These are phyloP conservation scores for Camelina sativa DNA, from an alignment of 345 rosid species.

Conservation along the genomic window DNA sequence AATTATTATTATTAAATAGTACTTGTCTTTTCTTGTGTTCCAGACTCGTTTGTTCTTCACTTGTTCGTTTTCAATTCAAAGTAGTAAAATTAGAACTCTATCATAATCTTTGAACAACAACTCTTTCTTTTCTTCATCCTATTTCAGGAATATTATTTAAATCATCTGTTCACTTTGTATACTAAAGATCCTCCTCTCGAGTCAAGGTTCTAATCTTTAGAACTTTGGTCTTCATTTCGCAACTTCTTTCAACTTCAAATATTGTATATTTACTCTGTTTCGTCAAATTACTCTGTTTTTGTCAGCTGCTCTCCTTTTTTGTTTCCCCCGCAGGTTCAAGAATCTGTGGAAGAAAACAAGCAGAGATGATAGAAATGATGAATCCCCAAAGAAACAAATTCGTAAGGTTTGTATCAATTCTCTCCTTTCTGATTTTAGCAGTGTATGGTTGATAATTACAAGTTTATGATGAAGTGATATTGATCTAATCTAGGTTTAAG, in stretches of 20 bases:
- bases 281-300: conserved; percentile 4
- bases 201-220: conserved; percentile 1
- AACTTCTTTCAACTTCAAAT: not conserved
- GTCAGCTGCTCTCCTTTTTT: not conserved
- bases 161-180: not conserved
- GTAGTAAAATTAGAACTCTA: conserved; percentile 32
- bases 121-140: conserved; percentile 13
- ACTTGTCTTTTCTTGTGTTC: conserved; percentile 5
- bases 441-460: not conserved
- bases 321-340: conserved; percentile 20
- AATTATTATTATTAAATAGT: not conserved
- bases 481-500: conserved; percentile 50
- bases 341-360: conserved; percentile 19
- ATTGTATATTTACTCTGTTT: conserved; percentile 5
- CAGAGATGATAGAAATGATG: conserved; percentile 26
- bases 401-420: conserved; percentile 36
- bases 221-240: conserved; percentile 1
- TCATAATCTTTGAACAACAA: not conserved
- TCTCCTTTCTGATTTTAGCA: conserved; percentile 12
- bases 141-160: conserved; percentile 6
- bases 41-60: conserved; percentile 15
- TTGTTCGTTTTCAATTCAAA: conserved; percentile 19
- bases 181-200: not conserved
- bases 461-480: conserved; percentile 7
- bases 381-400: conserved; percentile 28